A percentile compares a stretch with the other conserved stretches of the same genome.
Evolutionary conservation across 768 basidiomycete species (phyloP).

Genomic region (Dioszegia aurantiaca): DNA sequence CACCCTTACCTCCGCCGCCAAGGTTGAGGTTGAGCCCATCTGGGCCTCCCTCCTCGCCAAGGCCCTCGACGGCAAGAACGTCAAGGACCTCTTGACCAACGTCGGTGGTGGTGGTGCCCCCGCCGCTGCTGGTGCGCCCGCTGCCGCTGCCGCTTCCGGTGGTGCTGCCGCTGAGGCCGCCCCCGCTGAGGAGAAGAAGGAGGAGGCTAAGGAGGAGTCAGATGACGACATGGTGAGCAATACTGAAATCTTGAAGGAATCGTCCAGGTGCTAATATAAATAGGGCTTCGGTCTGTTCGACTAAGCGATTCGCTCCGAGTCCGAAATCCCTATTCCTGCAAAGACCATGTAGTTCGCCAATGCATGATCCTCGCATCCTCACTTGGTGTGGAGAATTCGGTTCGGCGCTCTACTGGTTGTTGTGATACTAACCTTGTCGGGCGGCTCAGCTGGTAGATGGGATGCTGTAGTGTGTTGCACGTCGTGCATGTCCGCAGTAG

Average conservation of each 20-base stretch:
- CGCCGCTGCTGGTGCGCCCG: constrained; percentile 60
- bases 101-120: constrained; percentile 90
- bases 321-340: neutral
- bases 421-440: too few species aligned
- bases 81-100: constrained; percentile 91
- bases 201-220: constrained; percentile 57
- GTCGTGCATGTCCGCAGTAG: too few species aligned
- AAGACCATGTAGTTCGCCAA: constrained; percentile 10
- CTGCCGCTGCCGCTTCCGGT: constrained; percentile 61
- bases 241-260: too few species aligned
- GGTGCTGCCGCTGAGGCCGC: constrained; percentile 61
- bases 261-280: too few species aligned
- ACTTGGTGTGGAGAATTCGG: neutral
- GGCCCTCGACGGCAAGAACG: constrained; percentile 95
- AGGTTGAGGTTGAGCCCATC: constrained; percentile 86
- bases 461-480: too few species aligned
- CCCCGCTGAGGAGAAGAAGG: constrained; percentile 72
- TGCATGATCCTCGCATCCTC: constrained; percentile 8
- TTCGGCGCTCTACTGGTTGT: too few species aligned
- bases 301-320: constrained; percentile 53
- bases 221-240: constrained; percentile 52
- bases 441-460: too few species aligned
- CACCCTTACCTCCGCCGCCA: constrained; percentile 77
- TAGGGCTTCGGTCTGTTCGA: constrained; percentile 96
- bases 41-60: constrained; percentile 97